phyloP scores from a whole-genome alignment of 2,329 filamentous ascomycete species.

The Cladophialophora yegresii region DNA sequence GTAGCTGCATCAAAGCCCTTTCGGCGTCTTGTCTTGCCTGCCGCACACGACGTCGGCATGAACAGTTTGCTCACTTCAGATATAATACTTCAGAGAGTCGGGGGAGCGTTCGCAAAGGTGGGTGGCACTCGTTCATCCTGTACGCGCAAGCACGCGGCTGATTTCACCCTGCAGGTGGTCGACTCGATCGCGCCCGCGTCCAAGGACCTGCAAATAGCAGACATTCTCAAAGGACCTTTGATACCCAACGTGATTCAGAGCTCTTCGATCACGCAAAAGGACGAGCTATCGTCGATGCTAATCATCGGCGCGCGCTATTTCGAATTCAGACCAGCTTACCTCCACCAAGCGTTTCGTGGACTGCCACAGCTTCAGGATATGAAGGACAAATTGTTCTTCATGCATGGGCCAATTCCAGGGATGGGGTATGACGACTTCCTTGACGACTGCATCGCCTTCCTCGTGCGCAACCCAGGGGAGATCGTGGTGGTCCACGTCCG shows the following conservation, averaged over 20 bases:
- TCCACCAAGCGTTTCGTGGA: not conserved
- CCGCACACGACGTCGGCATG: constrained; percentile 1
- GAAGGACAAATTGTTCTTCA: constrained; percentile 4
- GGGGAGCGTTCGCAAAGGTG: not conserved
- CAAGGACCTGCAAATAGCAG: not conserved
- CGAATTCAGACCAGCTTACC: not conserved
- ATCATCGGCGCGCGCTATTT: not conserved
- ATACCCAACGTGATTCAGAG: constrained; percentile 4
- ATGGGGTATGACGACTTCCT: not conserved
- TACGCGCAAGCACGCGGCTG: not conserved
- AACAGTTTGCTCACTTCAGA: constrained; percentile 1
- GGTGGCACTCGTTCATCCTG: no score
- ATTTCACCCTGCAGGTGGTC: not conserved
- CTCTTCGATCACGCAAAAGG: constrained; percentile 3
- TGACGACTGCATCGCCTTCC: not conserved
- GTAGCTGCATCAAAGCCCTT: not conserved
- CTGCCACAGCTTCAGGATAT: constrained; percentile 1
- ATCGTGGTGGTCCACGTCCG: not conserved
- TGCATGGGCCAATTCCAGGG: not conserved
- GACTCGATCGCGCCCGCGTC: not conserved
- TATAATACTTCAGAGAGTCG: not conserved
- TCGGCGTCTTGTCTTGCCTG: not conserved
- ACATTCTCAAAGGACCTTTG: not conserved
- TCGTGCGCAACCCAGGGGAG: not conserved
- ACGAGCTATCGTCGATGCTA: not conserved